Percentiles rank a stretch among this genome's conserved stretches.
Evolutionary conservation across 768 basidiomycete species (phyloP).

Genomic region (Dioszegia hungarica): DNA sequence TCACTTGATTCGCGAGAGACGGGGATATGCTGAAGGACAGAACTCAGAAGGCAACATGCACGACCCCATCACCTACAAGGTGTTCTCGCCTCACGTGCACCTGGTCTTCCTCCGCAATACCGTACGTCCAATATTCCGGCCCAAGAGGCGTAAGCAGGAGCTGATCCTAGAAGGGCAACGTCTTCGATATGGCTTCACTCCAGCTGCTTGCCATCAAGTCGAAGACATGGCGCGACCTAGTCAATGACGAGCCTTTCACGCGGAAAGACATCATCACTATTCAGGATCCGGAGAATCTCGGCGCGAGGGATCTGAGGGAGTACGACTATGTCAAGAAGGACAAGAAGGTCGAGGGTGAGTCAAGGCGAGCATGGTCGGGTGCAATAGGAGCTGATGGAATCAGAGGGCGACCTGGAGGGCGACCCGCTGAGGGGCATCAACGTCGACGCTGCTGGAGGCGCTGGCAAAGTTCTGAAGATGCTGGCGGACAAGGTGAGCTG

Average conservation of each 20-base stretch:
- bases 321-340: constrained; percentile 52
- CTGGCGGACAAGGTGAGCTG: constrained; percentile 47
- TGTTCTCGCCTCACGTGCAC: constrained; percentile 92
- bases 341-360: constrained; percentile 44
- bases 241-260: constrained; percentile 77
- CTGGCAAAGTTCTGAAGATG: constrained; percentile 49
- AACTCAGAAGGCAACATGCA: constrained; percentile 82
- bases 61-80: constrained; percentile 97
- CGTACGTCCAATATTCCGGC: constrained; percentile 24
- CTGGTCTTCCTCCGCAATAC: constrained; percentile 89
- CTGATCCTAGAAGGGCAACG: constrained; percentile 34
- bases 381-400: constrained; percentile 3
- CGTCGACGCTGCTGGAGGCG: constrained; percentile 50
- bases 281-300: constrained; percentile 56
- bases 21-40: constrained; percentile 48
- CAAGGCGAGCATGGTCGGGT: neutral
- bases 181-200: constrained; percentile 48
- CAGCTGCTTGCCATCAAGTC: constrained; percentile 48
- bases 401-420: constrained; percentile 36
- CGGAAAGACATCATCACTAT: constrained; percentile 88
- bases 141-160: neutral
- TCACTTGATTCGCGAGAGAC: no score
- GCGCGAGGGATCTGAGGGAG: constrained; percentile 49
- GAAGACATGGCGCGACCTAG: constrained; percentile 65
- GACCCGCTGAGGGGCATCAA: constrained; percentile 51